phyloP scores from a whole-genome alignment of 2,329 filamentous ascomycete genomes.

The Diaporthe sp. region DNA sequence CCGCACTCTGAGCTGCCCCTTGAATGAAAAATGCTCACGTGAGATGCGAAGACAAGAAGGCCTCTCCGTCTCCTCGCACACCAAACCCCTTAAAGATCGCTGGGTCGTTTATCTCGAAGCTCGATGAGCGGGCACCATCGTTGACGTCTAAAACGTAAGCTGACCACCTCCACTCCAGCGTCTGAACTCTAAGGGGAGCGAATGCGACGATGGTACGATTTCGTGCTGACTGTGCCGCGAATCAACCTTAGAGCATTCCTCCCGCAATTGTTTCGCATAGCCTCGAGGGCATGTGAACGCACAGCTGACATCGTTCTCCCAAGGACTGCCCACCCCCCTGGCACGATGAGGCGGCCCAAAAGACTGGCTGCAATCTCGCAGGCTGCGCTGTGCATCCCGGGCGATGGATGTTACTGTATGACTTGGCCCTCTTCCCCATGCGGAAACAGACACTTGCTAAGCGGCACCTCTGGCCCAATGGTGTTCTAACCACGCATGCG shows the following conservation, averaged over 20 bases:
- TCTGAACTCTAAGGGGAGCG: slow-evolving; percentile 12
- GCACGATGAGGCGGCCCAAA: not conserved
- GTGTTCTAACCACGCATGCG: not conserved
- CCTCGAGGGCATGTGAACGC: slow-evolving; percentile 26
- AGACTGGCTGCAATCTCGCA: not conserved
- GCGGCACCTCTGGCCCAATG: not conserved
- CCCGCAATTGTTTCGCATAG: not conserved
- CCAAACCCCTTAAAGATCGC: slow-evolving; percentile 6
- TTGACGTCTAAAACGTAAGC: slow-evolving; percentile 6
- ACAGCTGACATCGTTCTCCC: slow-evolving; percentile 1
- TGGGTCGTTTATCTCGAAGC: slow-evolving; percentile 13
- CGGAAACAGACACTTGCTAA: not conserved
- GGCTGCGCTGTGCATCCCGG: not conserved
- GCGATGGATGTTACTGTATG: not conserved
- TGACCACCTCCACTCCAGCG: slow-evolving; percentile 8
- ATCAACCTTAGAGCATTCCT: not conserved
- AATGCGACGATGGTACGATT: not conserved
- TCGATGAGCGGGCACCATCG: not conserved
- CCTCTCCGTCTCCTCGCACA: not conserved
- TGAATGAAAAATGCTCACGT: not conserved
- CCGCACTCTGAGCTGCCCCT: not conserved
- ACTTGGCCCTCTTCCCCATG: slow-evolving; percentile 14
- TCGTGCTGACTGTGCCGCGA: slow-evolving; percentile 1
- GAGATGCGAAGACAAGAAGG: not conserved
- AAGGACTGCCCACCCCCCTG: not conserved